Percentiles rank a stretch among this genome's conserved stretches.
These are phyloP conservation scores for Aulographum hederae DNA, from an alignment of 2,329 filamentous ascomycete genomes.

Conservation along the genomic window DNA sequence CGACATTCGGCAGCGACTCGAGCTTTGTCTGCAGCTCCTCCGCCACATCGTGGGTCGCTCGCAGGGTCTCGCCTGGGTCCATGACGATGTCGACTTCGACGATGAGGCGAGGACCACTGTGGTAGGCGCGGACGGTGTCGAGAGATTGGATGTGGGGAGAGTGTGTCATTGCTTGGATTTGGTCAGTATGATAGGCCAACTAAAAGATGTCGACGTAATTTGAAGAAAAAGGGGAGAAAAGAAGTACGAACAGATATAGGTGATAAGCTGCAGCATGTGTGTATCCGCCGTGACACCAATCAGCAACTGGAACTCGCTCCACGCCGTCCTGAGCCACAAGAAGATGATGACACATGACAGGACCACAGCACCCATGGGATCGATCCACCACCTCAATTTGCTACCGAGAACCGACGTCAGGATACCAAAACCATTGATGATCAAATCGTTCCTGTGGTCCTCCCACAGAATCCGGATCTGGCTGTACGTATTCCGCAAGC, in stretches of 20 bases:
- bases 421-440: slow-evolving; percentile 86
- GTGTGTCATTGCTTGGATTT: slow-evolving; percentile 53
- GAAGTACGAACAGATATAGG: slow-evolving; percentile 59
- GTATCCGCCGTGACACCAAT: slow-evolving; percentile 79
- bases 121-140: slow-evolving; percentile 89
- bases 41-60: slow-evolving; percentile 76
- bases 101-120: slow-evolving; percentile 72
- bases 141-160: slow-evolving; percentile 65
- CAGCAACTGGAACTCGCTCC: slow-evolving; percentile 74
- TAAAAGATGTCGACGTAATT: background rate
- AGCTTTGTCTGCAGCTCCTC: slow-evolving; percentile 90
- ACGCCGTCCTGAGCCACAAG: slow-evolving; percentile 75
- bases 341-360: slow-evolving; percentile 60
- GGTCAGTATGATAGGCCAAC: background rate
- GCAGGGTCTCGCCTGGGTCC: slow-evolving; percentile 54
- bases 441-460: slow-evolving; percentile 91
- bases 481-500: slow-evolving; percentile 74
- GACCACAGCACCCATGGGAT: slow-evolving; percentile 77
- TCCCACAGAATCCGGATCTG: slow-evolving; percentile 90
- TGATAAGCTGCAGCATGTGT: slow-evolving; percentile 80
- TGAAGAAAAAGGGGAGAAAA: background rate
- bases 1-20: slow-evolving; percentile 78
- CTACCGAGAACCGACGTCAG: slow-evolving; percentile 79
- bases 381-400: slow-evolving; percentile 86
- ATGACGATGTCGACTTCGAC: slow-evolving; percentile 96